Percentiles rank a stretch among this genome's conserved stretches.
Conservation (phyloP, 768 basidiomycete species). For the Amanita fuliginea region DNA sequence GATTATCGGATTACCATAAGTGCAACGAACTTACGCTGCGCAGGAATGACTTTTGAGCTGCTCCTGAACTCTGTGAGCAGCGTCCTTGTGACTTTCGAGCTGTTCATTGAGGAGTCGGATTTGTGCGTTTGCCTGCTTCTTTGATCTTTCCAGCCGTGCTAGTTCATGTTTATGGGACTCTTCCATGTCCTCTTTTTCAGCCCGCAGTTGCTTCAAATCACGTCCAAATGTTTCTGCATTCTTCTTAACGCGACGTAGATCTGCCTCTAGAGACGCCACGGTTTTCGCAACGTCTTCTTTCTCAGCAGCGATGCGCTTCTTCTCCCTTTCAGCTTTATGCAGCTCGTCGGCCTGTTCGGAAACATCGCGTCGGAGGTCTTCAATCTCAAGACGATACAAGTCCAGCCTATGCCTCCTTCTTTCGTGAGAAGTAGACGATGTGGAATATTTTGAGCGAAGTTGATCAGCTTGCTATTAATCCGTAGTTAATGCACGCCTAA, state of each 20-base stretch:
- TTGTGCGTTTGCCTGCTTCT: slow-evolving; percentile 59
- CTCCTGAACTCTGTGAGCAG: slow-evolving; percentile 33
- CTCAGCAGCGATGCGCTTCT: slow-evolving; percentile 47
- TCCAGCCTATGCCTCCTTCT: slow-evolving; percentile 67
- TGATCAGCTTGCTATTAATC: slow-evolving; percentile 40
- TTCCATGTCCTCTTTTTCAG: slow-evolving; percentile 57
- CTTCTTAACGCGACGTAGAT: slow-evolving; percentile 61
- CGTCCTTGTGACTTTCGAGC: slow-evolving; percentile 42
- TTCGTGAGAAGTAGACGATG: slow-evolving; percentile 58
- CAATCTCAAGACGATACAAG: slow-evolving; percentile 58
- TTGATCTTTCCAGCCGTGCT: slow-evolving; percentile 44
- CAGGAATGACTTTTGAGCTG: slow-evolving; percentile 48
- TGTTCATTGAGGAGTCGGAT: slow-evolving; percentile 58
- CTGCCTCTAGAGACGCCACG: slow-evolving; percentile 59
- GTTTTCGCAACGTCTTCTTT: slow-evolving; percentile 55
- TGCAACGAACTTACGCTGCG: slow-evolving; percentile 30
- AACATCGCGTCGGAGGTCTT: slow-evolving; percentile 61
- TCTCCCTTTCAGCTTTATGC: slow-evolving; percentile 53
- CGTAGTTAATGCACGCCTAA: neutral
- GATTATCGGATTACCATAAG: neutral
- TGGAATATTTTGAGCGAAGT: slow-evolving; percentile 49
- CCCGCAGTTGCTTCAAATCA: slow-evolving; percentile 57
- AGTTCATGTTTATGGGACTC: slow-evolving; percentile 44
- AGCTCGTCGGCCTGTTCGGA: slow-evolving; percentile 51
- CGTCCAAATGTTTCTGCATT: slow-evolving; percentile 73